Conservation (phyloP, 495 filamentous ascomycete genomes). For the Emericellopsis terricola region DNA sequence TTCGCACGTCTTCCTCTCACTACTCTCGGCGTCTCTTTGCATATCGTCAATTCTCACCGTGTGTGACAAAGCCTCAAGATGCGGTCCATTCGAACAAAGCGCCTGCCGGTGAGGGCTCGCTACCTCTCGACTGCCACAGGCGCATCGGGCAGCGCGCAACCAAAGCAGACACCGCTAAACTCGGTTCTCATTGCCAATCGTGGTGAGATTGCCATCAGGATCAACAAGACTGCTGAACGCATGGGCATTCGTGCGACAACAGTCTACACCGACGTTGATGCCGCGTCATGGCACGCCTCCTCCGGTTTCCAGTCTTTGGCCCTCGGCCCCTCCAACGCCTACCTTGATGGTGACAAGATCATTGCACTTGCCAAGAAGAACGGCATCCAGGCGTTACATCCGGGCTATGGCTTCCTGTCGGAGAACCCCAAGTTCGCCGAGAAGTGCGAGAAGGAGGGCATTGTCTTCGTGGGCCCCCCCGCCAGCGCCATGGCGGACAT, state of each 20-base stretch:
- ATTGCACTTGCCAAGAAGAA: slow-evolving; percentile 69
- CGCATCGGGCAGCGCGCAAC: slow-evolving; percentile 5
- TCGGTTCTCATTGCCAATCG: slow-evolving; percentile 92
- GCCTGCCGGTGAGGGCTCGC: slow-evolving; percentile 8
- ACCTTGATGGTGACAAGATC: slow-evolving; percentile 85
- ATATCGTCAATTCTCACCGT: no score
- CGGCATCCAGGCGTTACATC: slow-evolving; percentile 81
- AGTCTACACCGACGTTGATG: slow-evolving; percentile 87
- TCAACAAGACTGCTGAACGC: slow-evolving; percentile 66
- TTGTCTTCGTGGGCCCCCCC: slow-evolving; percentile 90
- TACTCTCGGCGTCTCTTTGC: background rate
- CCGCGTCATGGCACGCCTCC: slow-evolving; percentile 70
- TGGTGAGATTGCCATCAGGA: slow-evolving; percentile 90
- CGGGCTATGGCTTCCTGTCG: slow-evolving; percentile 92
- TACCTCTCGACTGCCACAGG: slow-evolving; percentile 4
- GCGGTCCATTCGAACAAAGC: slow-evolving; percentile 15
- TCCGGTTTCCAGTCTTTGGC: slow-evolving; percentile 69
- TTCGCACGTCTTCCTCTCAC: background rate
- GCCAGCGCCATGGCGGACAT: slow-evolving; percentile 88
- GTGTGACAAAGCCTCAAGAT: no score
- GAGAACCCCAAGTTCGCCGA: slow-evolving; percentile 87
- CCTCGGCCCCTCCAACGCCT: slow-evolving; percentile 62
- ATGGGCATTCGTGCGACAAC: slow-evolving; percentile 90
- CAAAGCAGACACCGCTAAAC: slow-evolving; percentile 37
- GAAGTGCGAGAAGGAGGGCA: slow-evolving; percentile 74